Evolutionary conservation across 1,284 basidiomycete genomes (phyloP), one percentile per base, ranked within the genome.

Genomic region (Paramarasmius palmivorus): DNA sequence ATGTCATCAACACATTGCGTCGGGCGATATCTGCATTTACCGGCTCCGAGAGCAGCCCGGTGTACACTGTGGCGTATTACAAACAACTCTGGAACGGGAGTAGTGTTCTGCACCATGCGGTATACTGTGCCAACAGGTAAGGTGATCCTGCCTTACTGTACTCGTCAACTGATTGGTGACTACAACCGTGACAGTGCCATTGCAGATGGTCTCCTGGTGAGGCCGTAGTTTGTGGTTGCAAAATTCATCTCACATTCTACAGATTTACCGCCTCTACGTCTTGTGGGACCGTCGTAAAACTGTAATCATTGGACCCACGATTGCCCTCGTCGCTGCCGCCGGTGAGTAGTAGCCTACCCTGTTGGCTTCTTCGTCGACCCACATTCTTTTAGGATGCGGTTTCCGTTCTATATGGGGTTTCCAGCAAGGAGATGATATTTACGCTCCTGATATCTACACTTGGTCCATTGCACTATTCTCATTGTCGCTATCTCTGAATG

Each of bases 391-490:
- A 57, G 55, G 46, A 23, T 54, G 52, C 40, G 55, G 37, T 6
- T 57, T 50, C 38, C 17, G 32, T 17, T 49, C 53, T 22, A 53
- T 55, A n/a, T 57, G 52, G 42, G 52, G 52, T 32, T 54, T 57
- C 47, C 53, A 29, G 22, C 37, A 20, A 15, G 53, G 53, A 20
- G 25, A 54, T 39, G 26, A 54, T 39, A 46, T 57, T 6, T 55
- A 55, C 34, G 49, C 45, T 37, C 14, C 38, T 20, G 45, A 44
- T 14, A 50, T 54, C 46, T 52, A 46, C 19, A 20, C 53, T 4
- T 55, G 56, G 56, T 52, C 48, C 2, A 49, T 39, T 20, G 55
- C 52, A 3, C 22, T 50, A n/a, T 57, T 57, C 42, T 45, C 17
- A 15, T 29, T 57, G 12, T 57, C 52, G 17, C 36, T 57, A 15